Base-by-base conservation (phyloP, 208 protist species). In the Dictyostelium gargantuum region DNA sequence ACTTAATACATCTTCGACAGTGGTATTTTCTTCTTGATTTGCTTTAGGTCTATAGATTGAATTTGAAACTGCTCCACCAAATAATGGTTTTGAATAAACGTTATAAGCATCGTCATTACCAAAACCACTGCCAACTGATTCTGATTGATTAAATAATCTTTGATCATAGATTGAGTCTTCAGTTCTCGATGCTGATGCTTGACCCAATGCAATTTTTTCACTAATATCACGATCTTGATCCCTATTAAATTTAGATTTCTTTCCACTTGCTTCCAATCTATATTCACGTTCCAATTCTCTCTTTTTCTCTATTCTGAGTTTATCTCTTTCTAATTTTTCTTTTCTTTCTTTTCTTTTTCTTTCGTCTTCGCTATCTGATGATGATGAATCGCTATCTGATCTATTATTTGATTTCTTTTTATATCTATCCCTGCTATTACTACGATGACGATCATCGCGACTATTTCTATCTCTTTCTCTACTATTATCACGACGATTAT, bases 141-240 rank as follows among this genome's bases (percentile, higher is more conserved):
- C 73, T 15, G 38, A 82, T 89, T 97, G 96, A 91, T 97, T 98
- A 84, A 98, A 98, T 44, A 98, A 84, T n/a, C 98, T 92, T 77
- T 97, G 94, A 85, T 98, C 98, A 46, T 96, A 97, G 70, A 97
- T 58, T 35, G 93, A 82, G 19, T 98, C 98, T 40, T 74, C 93
- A 23, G 38, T 86, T 17, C 70, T 48, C n/a, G 29, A 44, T 6
- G 70, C 74, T 38, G 68, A 40, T 19, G 92, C 58, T 72, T 97
- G 95, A 38, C 97, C 97, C 9, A 98, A 91, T 8, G 98, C 98
- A 63, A 98, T 96, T 58, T 96, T 93, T 84, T 98, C 98, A 46
- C 92, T 94, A 13, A 98, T 93, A 85, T 98, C 98, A 80, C 98
- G 95, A 42, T 98, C 97, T 29, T 73, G 66, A 48, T 95, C 77